Percentiles rank a stretch among this genome's conserved stretches.
phyloP scores from a whole-genome alignment of 1,139 yeast species.

The Debaryomyces udenii region DNA sequence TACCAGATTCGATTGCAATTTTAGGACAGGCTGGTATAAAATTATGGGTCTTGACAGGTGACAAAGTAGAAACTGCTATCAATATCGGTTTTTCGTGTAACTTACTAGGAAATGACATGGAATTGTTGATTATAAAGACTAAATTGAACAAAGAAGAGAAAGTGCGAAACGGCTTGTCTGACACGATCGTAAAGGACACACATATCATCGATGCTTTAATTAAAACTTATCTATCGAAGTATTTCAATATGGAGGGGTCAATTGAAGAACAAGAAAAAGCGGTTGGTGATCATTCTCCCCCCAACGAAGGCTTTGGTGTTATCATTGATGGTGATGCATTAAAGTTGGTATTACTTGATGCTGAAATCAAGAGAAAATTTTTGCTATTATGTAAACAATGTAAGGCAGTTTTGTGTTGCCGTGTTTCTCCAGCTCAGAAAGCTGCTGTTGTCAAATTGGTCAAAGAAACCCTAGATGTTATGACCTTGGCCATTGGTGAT shows the following conservation, averaged over 20 bases:
- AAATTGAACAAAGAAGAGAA: conserved; percentile 36
- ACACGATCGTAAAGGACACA: conserved; percentile 31
- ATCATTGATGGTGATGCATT: conserved; percentile 93
- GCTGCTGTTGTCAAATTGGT: conserved; percentile 95
- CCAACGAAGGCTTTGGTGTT: conserved; percentile 76
- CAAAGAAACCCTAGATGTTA: conserved; percentile 73
- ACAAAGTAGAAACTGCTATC: conserved; percentile 55
- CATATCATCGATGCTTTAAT: conserved; percentile 57
- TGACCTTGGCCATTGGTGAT: conserved; percentile 93
- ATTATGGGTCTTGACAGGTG: conserved; percentile 56
- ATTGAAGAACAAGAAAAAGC: conserved; percentile 62
- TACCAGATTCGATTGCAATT: conserved; percentile 49
- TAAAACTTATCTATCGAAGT: conserved; percentile 58
- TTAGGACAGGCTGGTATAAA: conserved; percentile 53
- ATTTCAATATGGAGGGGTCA: conserved; percentile 68
- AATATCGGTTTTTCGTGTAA: conserved; percentile 56
- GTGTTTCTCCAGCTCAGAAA: conserved; percentile 97
- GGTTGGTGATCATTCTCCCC: conserved; percentile 72
- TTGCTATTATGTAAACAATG: conserved; percentile 89
- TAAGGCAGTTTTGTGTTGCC: conserved; percentile 92
- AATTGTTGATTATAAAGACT: conserved; percentile 43
- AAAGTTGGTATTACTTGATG: conserved; percentile 65
- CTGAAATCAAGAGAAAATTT: conserved; percentile 64
- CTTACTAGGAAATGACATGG: conserved; percentile 52
- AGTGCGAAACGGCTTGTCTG: conserved; percentile 30